phyloP scores from a whole-genome alignment of 352 stramenopile species.

The Stramenopiles sp. region DNA sequence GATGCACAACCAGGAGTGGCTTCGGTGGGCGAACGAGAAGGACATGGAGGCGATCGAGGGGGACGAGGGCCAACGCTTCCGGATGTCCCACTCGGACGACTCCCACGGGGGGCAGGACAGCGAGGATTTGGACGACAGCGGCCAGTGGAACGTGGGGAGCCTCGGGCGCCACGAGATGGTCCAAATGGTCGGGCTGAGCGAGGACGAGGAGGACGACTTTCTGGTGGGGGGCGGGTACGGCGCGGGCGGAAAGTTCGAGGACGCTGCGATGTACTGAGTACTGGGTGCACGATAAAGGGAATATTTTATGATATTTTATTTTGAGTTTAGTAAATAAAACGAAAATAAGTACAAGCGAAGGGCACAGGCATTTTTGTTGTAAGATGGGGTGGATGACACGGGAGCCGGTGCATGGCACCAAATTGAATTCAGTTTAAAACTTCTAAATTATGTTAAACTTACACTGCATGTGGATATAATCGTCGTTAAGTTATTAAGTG shows the following conservation, averaged over 20 bases:
- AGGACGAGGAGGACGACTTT: slow-evolving; percentile 9
- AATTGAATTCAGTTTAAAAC: no score
- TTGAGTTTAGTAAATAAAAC: no score
- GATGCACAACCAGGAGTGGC: slow-evolving; percentile 54
- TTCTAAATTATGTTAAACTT: no score
- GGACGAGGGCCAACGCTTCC: neutral
- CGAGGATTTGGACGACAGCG: slow-evolving; percentile 5
- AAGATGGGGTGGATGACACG: no score
- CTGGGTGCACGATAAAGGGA: no score
- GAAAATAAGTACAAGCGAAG: no score
- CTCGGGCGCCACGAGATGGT: slow-evolving; percentile 3
- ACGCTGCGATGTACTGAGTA: no score
- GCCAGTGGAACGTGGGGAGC: neutral
- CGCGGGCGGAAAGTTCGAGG: neutral
- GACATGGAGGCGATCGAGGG: slow-evolving; percentile 5
- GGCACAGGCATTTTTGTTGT: no score
- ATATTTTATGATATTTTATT: no score
- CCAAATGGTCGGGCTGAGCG: neutral
- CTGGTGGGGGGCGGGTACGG: slow-evolving; percentile 1
- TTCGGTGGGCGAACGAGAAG: neutral
- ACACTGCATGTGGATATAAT: no score
- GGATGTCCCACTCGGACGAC: neutral
- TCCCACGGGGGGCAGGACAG: neutral
- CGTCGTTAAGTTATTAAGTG: no score
- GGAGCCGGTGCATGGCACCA: no score